These are phyloP conservation scores for Rhododendron williamsianum DNA, from an alignment of 148 eudicot genomes.

Conservation along the genomic window DNA sequence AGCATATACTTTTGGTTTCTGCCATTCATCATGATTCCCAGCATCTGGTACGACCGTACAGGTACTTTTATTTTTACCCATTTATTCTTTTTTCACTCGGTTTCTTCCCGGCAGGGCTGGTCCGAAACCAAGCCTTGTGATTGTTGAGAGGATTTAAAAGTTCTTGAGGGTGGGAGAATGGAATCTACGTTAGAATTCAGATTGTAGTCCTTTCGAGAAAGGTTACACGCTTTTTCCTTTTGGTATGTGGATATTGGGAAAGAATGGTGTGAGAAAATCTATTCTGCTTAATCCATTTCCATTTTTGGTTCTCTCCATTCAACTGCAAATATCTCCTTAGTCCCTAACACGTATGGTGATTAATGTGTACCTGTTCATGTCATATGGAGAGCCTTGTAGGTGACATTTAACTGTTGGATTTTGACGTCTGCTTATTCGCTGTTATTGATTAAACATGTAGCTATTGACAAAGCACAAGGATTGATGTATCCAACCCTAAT, in stretches of 20 bases:
- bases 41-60: background rate
- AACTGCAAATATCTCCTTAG: background rate
- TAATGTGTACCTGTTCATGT: background rate
- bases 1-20: background rate
- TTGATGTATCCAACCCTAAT: background rate
- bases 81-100: background rate
- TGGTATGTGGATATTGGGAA: background rate
- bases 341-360: background rate
- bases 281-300: background rate
- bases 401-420: background rate
- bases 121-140: background rate
- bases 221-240: background rate
- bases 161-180: background rate
- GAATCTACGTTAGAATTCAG: background rate
- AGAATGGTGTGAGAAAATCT: background rate
- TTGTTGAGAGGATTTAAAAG: background rate
- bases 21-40: constrained; percentile 11
- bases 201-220: background rate
- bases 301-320: constrained; percentile 7
- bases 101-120: background rate
- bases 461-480: background rate
- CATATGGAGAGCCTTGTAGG: background rate
- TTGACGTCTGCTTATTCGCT: background rate
- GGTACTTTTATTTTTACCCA: constrained; percentile 1
- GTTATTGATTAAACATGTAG: background rate